These are phyloP conservation scores for Pelargonium nanum DNA, from an alignment of 345 rosid genomes.

Conservation along the genomic window DNA sequence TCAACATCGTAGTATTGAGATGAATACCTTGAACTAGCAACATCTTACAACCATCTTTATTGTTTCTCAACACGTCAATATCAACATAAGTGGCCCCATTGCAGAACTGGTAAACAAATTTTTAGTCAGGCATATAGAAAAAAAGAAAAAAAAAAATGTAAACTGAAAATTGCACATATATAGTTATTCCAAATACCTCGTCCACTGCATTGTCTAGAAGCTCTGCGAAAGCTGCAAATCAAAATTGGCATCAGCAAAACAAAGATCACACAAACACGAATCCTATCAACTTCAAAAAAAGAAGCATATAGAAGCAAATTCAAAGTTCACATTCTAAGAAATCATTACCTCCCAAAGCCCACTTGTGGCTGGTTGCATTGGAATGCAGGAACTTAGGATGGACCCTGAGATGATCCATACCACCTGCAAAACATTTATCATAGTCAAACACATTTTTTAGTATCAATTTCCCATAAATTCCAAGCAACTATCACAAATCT, in stretches of 20 bases:
- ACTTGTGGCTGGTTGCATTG: conserved; percentile 95
- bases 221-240: conserved; percentile 65
- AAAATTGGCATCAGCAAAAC: conserved; percentile 10
- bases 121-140: neutral
- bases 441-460: neutral
- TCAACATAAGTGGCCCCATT: conserved; percentile 50
- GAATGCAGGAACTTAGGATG: conserved; percentile 96
- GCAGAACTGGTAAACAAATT: conserved; percentile 18
- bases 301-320: neutral
- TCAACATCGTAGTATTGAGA: neutral
- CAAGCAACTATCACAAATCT: too few species aligned
- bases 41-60: conserved; percentile 28
- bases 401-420: conserved; percentile 81
- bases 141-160: neutral
- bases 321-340: neutral
- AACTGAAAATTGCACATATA: neutral
- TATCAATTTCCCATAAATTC: neutral
- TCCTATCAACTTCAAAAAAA: neutral
- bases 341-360: conserved; percentile 88
- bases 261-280: neutral
- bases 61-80: conserved; percentile 36
- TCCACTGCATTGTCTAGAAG: conserved; percentile 85
- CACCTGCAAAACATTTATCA: conserved; percentile 34
- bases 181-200: conserved; percentile 39
- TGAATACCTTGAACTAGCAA: conserved; percentile 39